Conservation (phyloP, 352 stramenopile species). For the Phytophthora boehmeriae region DNA sequence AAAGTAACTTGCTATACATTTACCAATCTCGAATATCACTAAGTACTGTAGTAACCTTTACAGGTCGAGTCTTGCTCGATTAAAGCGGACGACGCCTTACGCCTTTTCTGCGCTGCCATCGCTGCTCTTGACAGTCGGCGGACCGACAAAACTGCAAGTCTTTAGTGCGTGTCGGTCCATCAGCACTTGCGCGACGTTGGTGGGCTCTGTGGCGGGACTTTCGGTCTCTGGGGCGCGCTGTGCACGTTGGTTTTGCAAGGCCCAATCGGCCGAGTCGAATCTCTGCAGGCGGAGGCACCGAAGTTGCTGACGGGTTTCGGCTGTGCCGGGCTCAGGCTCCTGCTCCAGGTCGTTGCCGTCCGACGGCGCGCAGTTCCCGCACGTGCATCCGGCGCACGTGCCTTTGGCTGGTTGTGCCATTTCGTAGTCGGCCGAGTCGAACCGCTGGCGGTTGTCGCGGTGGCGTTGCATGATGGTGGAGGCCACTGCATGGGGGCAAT, state of each 20-base stretch:
- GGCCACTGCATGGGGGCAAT: conserved; percentile 39
- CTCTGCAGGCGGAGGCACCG: conserved; percentile 62
- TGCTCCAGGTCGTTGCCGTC: conserved; percentile 38
- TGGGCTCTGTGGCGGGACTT: conserved; percentile 1
- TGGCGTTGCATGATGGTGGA: conserved; percentile 60
- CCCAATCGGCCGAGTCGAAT: conserved; percentile 81
- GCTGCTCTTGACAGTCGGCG: conserved; percentile 25
- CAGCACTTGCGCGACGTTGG: conserved; percentile 56
- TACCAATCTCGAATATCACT: conserved; percentile 1
- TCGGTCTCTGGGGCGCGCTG: conserved; percentile 17
- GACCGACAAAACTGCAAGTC: conserved; percentile 48
- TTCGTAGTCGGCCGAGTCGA: conserved; percentile 77
- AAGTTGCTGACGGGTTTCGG: conserved; percentile 45
- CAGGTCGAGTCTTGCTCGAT: conserved; percentile 4
- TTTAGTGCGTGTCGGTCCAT: conserved; percentile 66
- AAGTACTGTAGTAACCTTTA: conserved; percentile 31
- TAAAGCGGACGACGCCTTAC: conserved; percentile 3
- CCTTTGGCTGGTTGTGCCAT: conserved; percentile 43
- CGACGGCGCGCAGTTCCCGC: conserved; percentile 21
- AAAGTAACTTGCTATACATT: conserved; percentile 1
- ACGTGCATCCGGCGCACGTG: conserved; percentile 30
- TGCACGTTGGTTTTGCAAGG: conserved; percentile 40
- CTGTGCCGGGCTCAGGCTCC: conserved; percentile 42
- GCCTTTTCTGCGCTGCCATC: conserved; percentile 25
- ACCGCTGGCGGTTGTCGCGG: conserved; percentile 60